Evolutionary conservation across 331 rosid genomes (phyloP), one percentile per base, ranked within the genome.

Genomic region (Rhamnella rubrinervis): DNA sequence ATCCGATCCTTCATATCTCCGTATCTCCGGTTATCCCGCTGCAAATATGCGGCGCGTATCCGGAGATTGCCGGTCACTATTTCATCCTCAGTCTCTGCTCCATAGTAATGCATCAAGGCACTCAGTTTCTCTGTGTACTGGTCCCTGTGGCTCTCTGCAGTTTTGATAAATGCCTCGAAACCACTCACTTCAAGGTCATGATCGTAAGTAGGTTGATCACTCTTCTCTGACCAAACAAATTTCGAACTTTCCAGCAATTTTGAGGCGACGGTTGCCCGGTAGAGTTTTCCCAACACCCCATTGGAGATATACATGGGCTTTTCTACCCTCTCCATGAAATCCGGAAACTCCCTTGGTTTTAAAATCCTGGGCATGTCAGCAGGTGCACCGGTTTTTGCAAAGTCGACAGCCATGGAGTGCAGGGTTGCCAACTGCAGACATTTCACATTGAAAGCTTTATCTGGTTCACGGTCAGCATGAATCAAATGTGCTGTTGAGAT

Each of bases 371-470:
- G 90, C 98, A 93, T 88, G 80, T 86, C 98, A 10, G 97, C 98
- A 21, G 98, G 96, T 18, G 96, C 95, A 26, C 98, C 98, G 0
- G 97, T 90, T 77, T 93, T 91, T 26, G 98, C 98, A 77, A 88
- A 93, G 82, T 93, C 98, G 35, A 93, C 98, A 16, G 98, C 98
- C 97, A 85, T 84, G 74, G 98, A 93, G 62, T 93, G 98, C 55
- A 93, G 87, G 67, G 79, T 62, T 40, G 98, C 96, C 78, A 91
- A 74, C 76, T 83, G 90, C 68, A 85, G 81, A 71, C 98, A 93
- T 81, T 91, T 93, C 64, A 72, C 25, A 64, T 93, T 85, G 71
- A 75, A 55, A 55, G 92, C 97, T 68, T 85, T 93, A 0, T 90
- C 85, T 31, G 84, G 85, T 75, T 93, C 96, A 5, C 80, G 82